A percentile compares a stretch with the other conserved stretches of the same genome.
Conservation (phyloP, 768 basidiomycete species). For the Xerocomellus intermedius region DNA sequence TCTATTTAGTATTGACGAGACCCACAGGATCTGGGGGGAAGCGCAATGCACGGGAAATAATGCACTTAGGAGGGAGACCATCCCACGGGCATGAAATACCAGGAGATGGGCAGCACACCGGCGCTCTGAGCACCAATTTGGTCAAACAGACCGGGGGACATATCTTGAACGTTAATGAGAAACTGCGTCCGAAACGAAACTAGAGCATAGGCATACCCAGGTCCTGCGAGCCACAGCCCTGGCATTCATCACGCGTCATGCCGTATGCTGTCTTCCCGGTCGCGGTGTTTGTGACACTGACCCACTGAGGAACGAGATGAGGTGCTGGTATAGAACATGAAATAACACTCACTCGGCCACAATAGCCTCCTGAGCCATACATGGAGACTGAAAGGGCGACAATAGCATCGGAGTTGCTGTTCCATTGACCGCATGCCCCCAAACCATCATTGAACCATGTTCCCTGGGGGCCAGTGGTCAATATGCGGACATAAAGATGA, state of each 20-base stretch:
- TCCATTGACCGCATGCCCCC: conserved; percentile 61
- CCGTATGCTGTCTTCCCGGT: conserved; percentile 51
- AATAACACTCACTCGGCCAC: conserved; percentile 48
- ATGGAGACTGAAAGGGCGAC: conserved; percentile 56
- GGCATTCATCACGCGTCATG: conserved; percentile 56
- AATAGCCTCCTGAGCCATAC: conserved; percentile 55
- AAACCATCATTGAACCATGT: conserved; percentile 59
- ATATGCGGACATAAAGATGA: not conserved
- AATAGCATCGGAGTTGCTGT: conserved; percentile 48
- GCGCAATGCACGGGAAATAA: not conserved
- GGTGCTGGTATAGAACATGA: not conserved
- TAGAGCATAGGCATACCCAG: conserved; percentile 47
- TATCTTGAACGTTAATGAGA: conserved; percentile 42
- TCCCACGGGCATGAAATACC: conserved; percentile 54
- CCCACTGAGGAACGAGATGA: conserved; percentile 40
- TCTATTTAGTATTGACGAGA: too few relatives aligned
- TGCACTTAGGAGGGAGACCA: conserved; percentile 32
- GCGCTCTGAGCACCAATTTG: conserved; percentile 43
- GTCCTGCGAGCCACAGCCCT: conserved; percentile 46
- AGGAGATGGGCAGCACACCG: conserved; percentile 50
- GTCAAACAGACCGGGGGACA: conserved; percentile 62
- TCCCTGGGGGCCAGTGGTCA: conserved; percentile 40
- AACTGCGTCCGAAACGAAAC: not conserved
- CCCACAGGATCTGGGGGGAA: too few relatives aligned
- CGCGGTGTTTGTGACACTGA: conserved; percentile 53